Percentiles rank a stretch among this genome's conserved stretches.
These are phyloP conservation scores for Metarhizium anisopliae DNA, from an alignment of 2,329 filamentous ascomycete species.

Conservation along the genomic window DNA sequence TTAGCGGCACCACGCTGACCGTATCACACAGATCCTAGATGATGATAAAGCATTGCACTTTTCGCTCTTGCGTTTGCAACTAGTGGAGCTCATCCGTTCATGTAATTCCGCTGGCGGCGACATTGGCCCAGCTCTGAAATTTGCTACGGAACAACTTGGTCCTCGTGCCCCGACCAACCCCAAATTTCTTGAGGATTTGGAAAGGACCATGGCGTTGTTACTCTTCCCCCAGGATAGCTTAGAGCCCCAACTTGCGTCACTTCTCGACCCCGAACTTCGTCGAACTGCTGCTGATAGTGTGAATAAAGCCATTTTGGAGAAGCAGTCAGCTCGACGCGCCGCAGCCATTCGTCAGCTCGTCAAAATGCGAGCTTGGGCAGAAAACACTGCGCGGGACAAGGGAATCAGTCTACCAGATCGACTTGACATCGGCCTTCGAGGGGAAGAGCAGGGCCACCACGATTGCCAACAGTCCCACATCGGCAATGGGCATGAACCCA, in stretches of 20 bases:
- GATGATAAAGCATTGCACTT: slow-evolving; percentile 78
- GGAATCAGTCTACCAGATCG: slow-evolving; percentile 22
- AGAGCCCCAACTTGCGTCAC: slow-evolving; percentile 61
- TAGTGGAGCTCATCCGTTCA: slow-evolving; percentile 83
- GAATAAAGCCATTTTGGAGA: slow-evolving; percentile 76
- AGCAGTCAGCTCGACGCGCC: slow-evolving; percentile 64
- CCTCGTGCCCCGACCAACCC: slow-evolving; percentile 76
- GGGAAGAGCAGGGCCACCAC: slow-evolving; percentile 23
- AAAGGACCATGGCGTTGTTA: slow-evolving; percentile 85
- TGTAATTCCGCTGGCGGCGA: slow-evolving; percentile 63
- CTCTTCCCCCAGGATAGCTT: slow-evolving; percentile 80
- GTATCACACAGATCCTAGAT: slow-evolving; percentile 67
- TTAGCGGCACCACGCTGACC: slow-evolving; percentile 5
- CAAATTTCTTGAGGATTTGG: slow-evolving; percentile 76
- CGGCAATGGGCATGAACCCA: slow-evolving; percentile 39
- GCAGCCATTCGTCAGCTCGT: slow-evolving; percentile 76
- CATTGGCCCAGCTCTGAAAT: slow-evolving; percentile 71
- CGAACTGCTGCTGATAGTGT: slow-evolving; percentile 78
- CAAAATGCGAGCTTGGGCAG: slow-evolving; percentile 77
- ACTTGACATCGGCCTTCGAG: slow-evolving; percentile 27
- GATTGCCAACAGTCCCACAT: slow-evolving; percentile 12
- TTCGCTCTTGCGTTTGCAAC: slow-evolving; percentile 76
- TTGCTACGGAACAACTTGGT: slow-evolving; percentile 79
- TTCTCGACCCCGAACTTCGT: slow-evolving; percentile 73
- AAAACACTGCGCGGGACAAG: slow-evolving; percentile 45